Evolutionary conservation across 352 stramenopile genomes (phyloP).

Genomic region (Salisapilia sapeloensis): DNA sequence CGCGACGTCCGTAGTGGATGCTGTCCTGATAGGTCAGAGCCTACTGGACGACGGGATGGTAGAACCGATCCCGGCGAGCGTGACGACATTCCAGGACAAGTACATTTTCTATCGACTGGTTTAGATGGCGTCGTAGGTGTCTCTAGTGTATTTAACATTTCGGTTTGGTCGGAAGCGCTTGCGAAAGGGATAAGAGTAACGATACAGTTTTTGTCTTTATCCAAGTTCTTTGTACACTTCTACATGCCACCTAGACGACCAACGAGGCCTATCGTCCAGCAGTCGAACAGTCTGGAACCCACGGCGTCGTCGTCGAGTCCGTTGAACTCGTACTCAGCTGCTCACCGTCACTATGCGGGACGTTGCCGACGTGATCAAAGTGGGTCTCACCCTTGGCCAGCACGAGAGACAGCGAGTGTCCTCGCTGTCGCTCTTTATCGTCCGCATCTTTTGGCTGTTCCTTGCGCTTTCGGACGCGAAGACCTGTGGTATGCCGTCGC

Average conservation of each 20-base stretch:
- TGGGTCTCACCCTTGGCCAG: slow-evolving; percentile 1
- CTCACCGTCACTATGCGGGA: slow-evolving; percentile 22
- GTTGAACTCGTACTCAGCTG: slow-evolving; percentile 19
- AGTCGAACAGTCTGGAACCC: no score
- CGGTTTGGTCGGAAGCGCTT: slow-evolving; percentile 2
- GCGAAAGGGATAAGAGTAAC: no score
- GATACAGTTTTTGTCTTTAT: no score
- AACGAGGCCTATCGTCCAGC: no score
- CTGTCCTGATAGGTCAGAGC: slow-evolving; percentile 60
- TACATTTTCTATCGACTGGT: slow-evolving; percentile 76
- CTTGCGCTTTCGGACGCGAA: no score
- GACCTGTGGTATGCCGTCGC: no score
- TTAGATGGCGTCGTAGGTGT: slow-evolving; percentile 16
- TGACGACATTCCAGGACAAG: slow-evolving; percentile 72
- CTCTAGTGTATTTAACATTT: slow-evolving; percentile 8
- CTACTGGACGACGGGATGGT: slow-evolving; percentile 68
- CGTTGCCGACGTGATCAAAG: slow-evolving; percentile 7
- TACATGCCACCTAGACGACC: no score
- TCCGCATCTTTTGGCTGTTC: no score
- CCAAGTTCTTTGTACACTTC: no score
- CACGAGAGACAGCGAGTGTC: slow-evolving; percentile 26
- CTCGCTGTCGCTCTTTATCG: slow-evolving; percentile 8
- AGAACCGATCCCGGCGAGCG: slow-evolving; percentile 46
- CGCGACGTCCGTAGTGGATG: slow-evolving; percentile 48
- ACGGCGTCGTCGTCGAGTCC: no score